Conservation (phyloP, 2,329 filamentous ascomycete species). For the Neonectria sp. region DNA sequence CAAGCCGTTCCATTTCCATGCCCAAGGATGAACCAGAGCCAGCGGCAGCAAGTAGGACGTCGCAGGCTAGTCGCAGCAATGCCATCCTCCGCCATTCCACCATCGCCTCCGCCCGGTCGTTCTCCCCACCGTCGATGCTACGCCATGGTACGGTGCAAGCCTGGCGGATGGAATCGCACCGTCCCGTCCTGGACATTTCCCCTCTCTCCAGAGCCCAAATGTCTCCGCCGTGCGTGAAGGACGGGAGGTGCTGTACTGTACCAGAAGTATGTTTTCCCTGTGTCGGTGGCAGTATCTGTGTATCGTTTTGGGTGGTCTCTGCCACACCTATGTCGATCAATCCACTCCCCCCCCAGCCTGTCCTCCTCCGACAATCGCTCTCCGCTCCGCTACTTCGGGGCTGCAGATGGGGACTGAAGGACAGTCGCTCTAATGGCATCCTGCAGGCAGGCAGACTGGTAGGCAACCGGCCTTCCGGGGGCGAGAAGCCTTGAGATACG, state of each 20-base stretch:
- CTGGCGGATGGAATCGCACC: background rate
- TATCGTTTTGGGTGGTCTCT: conserved; percentile 4
- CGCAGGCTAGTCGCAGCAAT: background rate
- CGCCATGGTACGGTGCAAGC: conserved; percentile 26
- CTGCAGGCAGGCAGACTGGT: conserved; percentile 28
- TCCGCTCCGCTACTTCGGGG: conserved; percentile 29
- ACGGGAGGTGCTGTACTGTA: background rate
- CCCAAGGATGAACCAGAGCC: conserved; percentile 3
- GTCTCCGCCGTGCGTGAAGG: background rate
- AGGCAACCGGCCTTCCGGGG: conserved; percentile 22
- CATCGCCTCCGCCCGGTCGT: conserved; percentile 37
- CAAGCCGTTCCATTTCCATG: background rate
- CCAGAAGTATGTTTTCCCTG: background rate
- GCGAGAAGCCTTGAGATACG: conserved; percentile 1
- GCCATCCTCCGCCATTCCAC: conserved; percentile 18
- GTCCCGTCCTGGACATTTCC: background rate
- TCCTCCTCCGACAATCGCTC: background rate
- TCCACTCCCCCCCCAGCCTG: conserved; percentile 1
- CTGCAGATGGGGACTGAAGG: conserved; percentile 24
- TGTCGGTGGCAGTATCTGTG: conserved; percentile 3
- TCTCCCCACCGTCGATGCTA: conserved; percentile 45
- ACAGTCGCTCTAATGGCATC: conserved; percentile 20
- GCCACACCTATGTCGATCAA: conserved; percentile 1
- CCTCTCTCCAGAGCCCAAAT: background rate
- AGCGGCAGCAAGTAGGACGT: conserved; percentile 6